Evolutionary conservation across 2,329 filamentous ascomycete genomes (phyloP), one percentile per base, ranked within the genome.

Genomic region (Aspergillus sclerotialis): DNA sequence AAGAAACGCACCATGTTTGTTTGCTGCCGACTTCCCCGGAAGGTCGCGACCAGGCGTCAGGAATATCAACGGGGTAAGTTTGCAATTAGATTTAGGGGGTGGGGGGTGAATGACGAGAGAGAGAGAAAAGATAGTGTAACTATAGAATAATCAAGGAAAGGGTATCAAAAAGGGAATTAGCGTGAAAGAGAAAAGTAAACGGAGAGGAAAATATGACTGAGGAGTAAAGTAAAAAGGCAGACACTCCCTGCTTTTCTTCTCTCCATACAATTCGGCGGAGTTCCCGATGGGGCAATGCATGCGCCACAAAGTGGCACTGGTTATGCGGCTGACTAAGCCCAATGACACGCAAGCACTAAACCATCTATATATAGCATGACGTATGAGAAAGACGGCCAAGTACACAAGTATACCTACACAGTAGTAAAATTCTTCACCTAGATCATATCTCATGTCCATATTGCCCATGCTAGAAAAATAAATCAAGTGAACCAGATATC

Each of bases 1-100:
- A 7, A n/a, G 8, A 2, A 3, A 44, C 55, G 45, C 42, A 61
- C 58, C 58, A 61, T 61, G 30, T 34, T 52, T 59, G 42, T 51
- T 42, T 53, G 29, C 33, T 43, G 33, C 39, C 48, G 47, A 52
- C 37, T 37, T 47, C 45, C 50, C 16, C 48, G 37, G 43, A 44
- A 46, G 46, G 35, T 49, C 44, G 50, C 50, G 48, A 50, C 48
- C 49, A 52, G 49, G 50, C 43, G 45, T 48, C 49, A 52, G 46
- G 46, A 45, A 49, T 49, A 23, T 10, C 7, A 23, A 6, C 19
- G 19, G 19, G n/a, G n/a, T n/a, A n/a, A n/a, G 19, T 23, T 10
- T 23, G 6, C 7, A 7, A 23, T 10, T 23, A 23, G 19, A 6
- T 23, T 23, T 23, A 10, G 10, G 10, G 19, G 7, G 19, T 23